Evolutionary conservation across 495 filamentous ascomycete species (phyloP).

Genomic region (Lentithecium fluviatile): DNA sequence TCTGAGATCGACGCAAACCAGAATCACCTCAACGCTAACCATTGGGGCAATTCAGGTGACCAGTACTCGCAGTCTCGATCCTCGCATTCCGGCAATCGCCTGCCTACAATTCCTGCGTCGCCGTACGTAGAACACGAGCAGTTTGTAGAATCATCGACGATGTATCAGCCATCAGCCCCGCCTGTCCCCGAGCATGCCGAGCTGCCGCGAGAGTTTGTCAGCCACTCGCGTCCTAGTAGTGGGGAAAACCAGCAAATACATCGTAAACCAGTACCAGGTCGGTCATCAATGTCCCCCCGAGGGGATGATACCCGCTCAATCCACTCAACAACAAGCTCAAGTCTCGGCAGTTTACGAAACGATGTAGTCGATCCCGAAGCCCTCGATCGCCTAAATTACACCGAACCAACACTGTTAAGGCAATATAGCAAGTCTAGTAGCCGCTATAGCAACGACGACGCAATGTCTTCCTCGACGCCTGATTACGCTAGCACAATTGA

Average conservation of each 20-base stretch:
- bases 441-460: conserved; percentile 39
- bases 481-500: conserved; percentile 50
- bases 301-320: conserved; percentile 31
- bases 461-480: conserved; percentile 38
- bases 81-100: conserved; percentile 28
- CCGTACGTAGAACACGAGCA: conserved; percentile 41
- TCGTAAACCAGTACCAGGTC: conserved; percentile 38
- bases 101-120: conserved; percentile 44
- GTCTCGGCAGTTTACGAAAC: conserved; percentile 62
- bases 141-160: conserved; percentile 20
- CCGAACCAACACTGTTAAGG: conserved; percentile 14
- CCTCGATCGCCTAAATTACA: conserved; percentile 50
- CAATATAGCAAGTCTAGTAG: conserved; percentile 34
- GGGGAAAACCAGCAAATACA: conserved; percentile 14
- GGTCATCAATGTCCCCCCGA: conserved; percentile 30
- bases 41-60: conserved; percentile 22
- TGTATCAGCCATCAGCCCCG: conserved; percentile 33
- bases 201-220: conserved; percentile 14
- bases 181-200: conserved; percentile 42
- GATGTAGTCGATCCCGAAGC: conserved; percentile 65
- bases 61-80: conserved; percentile 29
- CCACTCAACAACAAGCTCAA: conserved; percentile 47
- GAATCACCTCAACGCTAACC: conserved; percentile 20
- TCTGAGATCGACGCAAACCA: conserved; percentile 35
- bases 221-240: conserved; percentile 13